Evolutionary conservation across 495 filamentous ascomycete species (phyloP), one percentile per base, ranked within the genome.

Genomic region (Pseudomonodictys pantanalensis): DNA sequence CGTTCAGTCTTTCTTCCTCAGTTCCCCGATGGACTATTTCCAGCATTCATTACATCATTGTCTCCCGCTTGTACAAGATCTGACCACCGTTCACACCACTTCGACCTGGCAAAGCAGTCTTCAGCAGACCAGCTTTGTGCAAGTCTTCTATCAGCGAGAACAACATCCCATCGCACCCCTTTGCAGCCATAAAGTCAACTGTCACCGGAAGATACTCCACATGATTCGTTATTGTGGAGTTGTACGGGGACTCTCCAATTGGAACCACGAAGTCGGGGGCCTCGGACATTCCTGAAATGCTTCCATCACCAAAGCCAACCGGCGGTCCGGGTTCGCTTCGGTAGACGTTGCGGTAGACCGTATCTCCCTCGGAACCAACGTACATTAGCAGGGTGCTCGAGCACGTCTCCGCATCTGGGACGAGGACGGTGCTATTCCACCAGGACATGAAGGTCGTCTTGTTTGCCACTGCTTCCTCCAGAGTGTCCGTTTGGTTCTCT

Each of bases 121-220:
- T 72, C 25, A 87, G 12, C 44, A 86, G 77, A 0, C 81, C 83
- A 0, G 69, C 73, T 29, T 65, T 62, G 0, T 76, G 68, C 23
- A 88, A 54, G 28, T 79, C 80, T 55, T 76, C 67, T n/a, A 83
- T 76, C 38, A 87, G 64, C 29, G 71, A 75, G 12, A 78, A 81
- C 42, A 87, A 66, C 70, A 87, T 73, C 0, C 78, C 75, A 71
- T 88, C 85, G 57, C 85, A 87, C 0, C 83, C 84, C 44, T 79
- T 78, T 2, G 82, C 79, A 2, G 79, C 83, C 67, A 84, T 69
- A 32, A 88, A 73, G 55, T 80, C 76, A 18, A 86, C 76, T 0
- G 77, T 78, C 0, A 88, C 83, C 1, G 84, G 84, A 30, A 86
- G 59, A 28, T 74, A 73, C 70, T 87, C 85, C 24, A 69, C 71